A percentile compares a stretch with the other conserved stretches of the same genome.
Conservation (phyloP, 2,329 filamentous ascomycete genomes). For the Pezicula radicicola region DNA sequence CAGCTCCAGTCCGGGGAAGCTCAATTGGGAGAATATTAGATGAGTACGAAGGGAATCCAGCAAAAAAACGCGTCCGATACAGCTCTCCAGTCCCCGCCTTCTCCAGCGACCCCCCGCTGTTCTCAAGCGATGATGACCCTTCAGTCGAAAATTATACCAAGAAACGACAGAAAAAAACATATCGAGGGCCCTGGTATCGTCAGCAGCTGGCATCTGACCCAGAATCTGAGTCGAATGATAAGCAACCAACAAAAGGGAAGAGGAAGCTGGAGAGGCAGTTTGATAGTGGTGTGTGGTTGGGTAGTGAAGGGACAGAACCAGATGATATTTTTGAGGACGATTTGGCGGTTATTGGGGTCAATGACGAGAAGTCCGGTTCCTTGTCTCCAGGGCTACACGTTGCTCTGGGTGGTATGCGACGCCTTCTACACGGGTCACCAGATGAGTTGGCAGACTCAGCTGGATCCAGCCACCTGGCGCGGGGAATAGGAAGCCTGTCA, state of each 20-base stretch:
- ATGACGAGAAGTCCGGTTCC: too few relatives aligned
- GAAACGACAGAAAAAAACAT: constrained; percentile 57
- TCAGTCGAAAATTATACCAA: constrained; percentile 62
- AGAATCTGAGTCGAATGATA: constrained; percentile 7
- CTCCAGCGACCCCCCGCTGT: constrained; percentile 69
- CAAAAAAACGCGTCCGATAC: constrained; percentile 38
- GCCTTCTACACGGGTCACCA: background rate
- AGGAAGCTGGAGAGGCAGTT: constrained; percentile 55
- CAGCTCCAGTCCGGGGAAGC: constrained; percentile 24
- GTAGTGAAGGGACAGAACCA: constrained; percentile 51
- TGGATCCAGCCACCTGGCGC: background rate
- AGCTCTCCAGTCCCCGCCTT: constrained; percentile 36
- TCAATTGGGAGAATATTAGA: constrained; percentile 6
- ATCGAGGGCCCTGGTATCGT: constrained; percentile 66
- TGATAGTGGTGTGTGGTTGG: constrained; percentile 70
- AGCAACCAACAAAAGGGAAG: constrained; percentile 31
- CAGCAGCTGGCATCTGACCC: constrained; percentile 43
- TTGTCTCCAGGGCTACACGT: too few relatives aligned
- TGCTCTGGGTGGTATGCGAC: too few relatives aligned
- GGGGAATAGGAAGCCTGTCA: too few relatives aligned
- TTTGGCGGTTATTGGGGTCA: too few relatives aligned
- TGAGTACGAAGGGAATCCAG: constrained; percentile 11
- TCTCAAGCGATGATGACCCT: constrained; percentile 71
- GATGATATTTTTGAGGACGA: constrained; percentile 30
- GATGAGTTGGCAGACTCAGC: background rate